Evolutionary conservation across 2,329 filamentous ascomycete genomes (phyloP).

Genomic region (Davidsoniella australis): DNA sequence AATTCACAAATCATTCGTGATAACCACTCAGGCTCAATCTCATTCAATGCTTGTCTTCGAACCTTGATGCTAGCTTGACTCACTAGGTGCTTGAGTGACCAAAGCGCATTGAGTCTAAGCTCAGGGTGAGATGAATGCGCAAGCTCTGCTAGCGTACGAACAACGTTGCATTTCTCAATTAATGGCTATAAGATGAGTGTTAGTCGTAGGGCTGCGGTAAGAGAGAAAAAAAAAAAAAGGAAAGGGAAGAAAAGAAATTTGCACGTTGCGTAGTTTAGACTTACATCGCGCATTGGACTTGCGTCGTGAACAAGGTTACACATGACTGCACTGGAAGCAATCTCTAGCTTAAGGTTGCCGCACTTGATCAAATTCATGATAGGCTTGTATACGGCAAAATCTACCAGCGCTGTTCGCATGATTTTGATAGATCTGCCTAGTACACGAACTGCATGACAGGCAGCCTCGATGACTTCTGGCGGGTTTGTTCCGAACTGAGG

Average conservation of each 20-base stretch:
- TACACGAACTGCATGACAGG: conserved; percentile 65
- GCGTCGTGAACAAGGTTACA: conserved; percentile 78
- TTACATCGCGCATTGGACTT: conserved; percentile 76
- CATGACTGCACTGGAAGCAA: conserved; percentile 68
- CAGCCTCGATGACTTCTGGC: conserved; percentile 61
- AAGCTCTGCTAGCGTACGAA: conserved; percentile 65
- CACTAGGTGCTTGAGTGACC: conserved; percentile 85
- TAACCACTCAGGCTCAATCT: conserved; percentile 65
- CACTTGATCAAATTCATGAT: conserved; percentile 61
- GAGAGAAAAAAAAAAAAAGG: background rate
- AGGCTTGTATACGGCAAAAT: conserved; percentile 64
- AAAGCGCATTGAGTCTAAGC: conserved; percentile 70
- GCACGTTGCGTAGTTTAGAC: conserved; percentile 18
- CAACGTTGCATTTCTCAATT: conserved; percentile 47
- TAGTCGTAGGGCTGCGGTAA: background rate
- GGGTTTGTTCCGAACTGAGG: conserved; percentile 55
- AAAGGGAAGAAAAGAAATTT: background rate
- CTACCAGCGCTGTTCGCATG: conserved; percentile 70
- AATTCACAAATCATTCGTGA: conserved; percentile 53
- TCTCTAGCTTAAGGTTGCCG: conserved; percentile 59
- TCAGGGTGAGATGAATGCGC: conserved; percentile 67
- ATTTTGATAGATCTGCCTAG: conserved; percentile 73
- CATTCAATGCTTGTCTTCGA: conserved; percentile 59
- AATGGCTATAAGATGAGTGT: conserved; percentile 39
- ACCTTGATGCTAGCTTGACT: conserved; percentile 47